These are phyloP conservation scores for Neonectria faginata DNA, from an alignment of 2,329 filamentous ascomycete genomes.

Conservation along the genomic window DNA sequence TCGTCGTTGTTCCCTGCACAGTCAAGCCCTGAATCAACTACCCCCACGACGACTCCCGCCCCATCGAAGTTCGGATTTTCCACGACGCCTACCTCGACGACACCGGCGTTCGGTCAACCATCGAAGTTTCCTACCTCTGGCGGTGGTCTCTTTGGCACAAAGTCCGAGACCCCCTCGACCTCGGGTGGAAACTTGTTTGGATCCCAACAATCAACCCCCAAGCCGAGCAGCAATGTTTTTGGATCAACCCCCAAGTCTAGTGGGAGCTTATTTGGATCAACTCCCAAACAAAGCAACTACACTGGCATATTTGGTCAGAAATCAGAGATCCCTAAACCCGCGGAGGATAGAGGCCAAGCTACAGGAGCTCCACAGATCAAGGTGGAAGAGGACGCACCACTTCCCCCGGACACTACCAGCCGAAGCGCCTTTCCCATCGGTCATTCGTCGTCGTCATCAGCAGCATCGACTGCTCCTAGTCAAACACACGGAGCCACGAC, in stretches of 20 bases:
- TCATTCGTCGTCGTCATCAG: conserved; percentile 65
- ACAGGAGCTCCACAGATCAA: conserved; percentile 53
- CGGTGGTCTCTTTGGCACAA: conserved; percentile 43
- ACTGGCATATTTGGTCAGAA: conserved; percentile 43
- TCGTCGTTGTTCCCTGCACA: conserved; percentile 46
- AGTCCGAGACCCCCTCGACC: conserved; percentile 32
- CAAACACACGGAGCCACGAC: conserved; percentile 49
- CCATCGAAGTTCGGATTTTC: conserved; percentile 59
- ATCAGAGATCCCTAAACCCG: conserved; percentile 30
- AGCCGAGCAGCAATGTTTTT: conserved; percentile 41
- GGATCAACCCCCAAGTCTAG: conserved; percentile 38
- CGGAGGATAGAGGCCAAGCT: conserved; percentile 22
- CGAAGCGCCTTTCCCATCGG: conserved; percentile 62
- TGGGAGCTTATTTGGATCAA: conserved; percentile 35
- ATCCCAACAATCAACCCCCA: conserved; percentile 45
- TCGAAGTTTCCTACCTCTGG: conserved; percentile 44
- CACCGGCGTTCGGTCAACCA: conserved; percentile 52
- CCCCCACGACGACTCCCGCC: conserved; percentile 65
- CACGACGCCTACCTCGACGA: conserved; percentile 49
- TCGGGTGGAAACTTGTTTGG: conserved; percentile 36
- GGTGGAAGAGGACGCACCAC: conserved; percentile 54
- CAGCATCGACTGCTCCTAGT: conserved; percentile 51
- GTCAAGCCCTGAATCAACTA: conserved; percentile 53
- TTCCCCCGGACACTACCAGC: conserved; percentile 68
- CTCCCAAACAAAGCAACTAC: conserved; percentile 39